These are phyloP conservation scores for Dioszegia hungarica DNA, from an alignment of 768 basidiomycete genomes.

Conservation along the genomic window DNA sequence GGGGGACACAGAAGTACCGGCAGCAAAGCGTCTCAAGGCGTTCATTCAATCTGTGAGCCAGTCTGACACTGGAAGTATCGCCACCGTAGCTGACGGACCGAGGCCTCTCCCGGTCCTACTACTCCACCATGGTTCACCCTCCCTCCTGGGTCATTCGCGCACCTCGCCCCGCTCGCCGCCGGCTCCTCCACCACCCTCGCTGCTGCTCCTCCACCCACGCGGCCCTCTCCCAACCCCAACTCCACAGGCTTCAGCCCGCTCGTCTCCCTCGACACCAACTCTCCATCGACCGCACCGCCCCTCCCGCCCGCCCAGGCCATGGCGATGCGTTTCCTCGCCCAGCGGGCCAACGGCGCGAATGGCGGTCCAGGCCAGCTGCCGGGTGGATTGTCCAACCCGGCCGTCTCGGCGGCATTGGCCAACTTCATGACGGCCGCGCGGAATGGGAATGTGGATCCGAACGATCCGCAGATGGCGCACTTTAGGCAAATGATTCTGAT, in stretches of 20 bases:
- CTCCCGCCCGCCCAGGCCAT: slow-evolving; percentile 3
- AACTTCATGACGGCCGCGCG: slow-evolving; percentile 20
- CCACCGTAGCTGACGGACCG: neutral
- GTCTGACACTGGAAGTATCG: neutral
- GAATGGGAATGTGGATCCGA: slow-evolving; percentile 16
- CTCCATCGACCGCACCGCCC: neutral
- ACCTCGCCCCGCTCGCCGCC: neutral
- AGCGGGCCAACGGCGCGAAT: neutral
- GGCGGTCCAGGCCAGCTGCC: too few species aligned
- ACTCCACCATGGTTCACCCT: slow-evolving; percentile 4
- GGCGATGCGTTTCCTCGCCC: neutral
- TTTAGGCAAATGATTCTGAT: slow-evolving; percentile 17
- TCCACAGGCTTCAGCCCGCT: neutral
- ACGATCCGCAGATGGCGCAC: slow-evolving; percentile 17
- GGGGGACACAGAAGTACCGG: neutral
- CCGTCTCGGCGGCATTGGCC: slow-evolving; percentile 19
- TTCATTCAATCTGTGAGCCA: neutral
- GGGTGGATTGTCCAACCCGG: neutral
- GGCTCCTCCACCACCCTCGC: neutral
- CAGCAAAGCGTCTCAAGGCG: neutral
- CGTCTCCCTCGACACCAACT: neutral
- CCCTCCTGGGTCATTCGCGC: neutral
- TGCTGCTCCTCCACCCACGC: neutral
- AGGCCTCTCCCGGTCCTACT: neutral
- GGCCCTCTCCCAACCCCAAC: neutral